Conservation (phyloP, 257 asterid genomes). For the Voacanga thouarsii region DNA sequence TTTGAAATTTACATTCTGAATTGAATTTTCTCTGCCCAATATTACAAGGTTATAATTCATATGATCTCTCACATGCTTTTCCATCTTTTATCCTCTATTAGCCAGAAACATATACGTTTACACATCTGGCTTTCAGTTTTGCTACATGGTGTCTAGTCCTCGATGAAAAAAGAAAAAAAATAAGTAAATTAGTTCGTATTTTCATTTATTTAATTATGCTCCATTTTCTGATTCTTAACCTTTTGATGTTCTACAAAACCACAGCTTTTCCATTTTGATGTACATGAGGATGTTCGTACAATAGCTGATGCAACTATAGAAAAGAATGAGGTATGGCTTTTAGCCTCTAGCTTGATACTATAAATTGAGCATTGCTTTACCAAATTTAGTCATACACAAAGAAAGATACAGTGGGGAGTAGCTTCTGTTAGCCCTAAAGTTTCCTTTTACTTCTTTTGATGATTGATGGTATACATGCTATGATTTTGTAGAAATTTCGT, state of each 20-base stretch:
- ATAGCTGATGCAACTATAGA: constrained; percentile 92
- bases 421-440: not conserved
- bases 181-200: not conserved
- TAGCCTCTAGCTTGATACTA: not conserved
- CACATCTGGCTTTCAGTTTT: not conserved
- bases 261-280: constrained; percentile 99
- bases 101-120: not conserved
- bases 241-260: not conserved
- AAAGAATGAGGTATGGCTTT: constrained; percentile 82
- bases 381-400: not conserved
- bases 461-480: too few relatives aligned
- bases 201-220: not conserved
- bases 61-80: not conserved
- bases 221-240: not conserved
- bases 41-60: not conserved
- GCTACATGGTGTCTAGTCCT: not conserved
- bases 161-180: too few relatives aligned
- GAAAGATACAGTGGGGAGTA: not conserved
- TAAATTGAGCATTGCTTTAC: not conserved
- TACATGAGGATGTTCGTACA: constrained; percentile 97
- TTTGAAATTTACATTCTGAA: not conserved
- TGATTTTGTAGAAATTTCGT: too few relatives aligned
- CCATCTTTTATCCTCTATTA: not conserved
- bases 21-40: not conserved
- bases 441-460: too few relatives aligned